Base-by-base conservation (phyloP, 2,329 filamentous ascomycete genomes). In the Amesomyces nigricolor region DNA sequence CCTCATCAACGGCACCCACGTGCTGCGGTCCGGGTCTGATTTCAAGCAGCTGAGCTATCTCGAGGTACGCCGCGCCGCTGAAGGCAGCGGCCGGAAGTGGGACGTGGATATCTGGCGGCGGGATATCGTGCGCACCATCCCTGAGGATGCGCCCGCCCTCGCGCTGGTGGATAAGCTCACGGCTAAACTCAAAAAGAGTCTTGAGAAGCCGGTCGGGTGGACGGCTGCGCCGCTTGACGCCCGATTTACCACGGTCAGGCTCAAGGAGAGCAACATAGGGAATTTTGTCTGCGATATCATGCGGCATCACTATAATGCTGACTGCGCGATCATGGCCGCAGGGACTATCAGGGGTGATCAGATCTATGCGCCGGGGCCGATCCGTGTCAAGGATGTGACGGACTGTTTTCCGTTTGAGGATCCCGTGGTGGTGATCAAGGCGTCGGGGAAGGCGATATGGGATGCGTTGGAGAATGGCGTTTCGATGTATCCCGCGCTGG, bases 271-370 rank as follows among this genome's bases (percentile, higher is more conserved):
- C 53, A 96, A 96, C 66, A 74, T 95, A 13, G 90, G 88, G 1
- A 96, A 96, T 70, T 95, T 95, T 68, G 87, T 95, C 3, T 94
- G 88, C 70, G 91, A 96, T 67, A 79, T 96, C 22, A 95, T 96
- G 89, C 81, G 89, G 7, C 83, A 83, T 58, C 87, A 95, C 67
- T 90, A 96, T 67, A 73, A 78, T 5, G 85, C 88, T 0, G 91
- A 96, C 63, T 95, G 89, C 66, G 82, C 84, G 30, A 77, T 95
- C 59, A 94, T 95, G 85, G 89, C 88, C 0, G 80, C 87, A 0
- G 91, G 91, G 0, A 95, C 91, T 0, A 89, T 95, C 51, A 82
- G 91, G 13, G 91, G 90, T 1, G 91, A 96, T 66, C 89, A 94
- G 68, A 85, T 96, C 32, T 96, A 95, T 64, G 84, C 89, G 0